Evolutionary conservation across 495 filamentous ascomycete genomes (phyloP).

Genomic region (Penicillium canariense): DNA sequence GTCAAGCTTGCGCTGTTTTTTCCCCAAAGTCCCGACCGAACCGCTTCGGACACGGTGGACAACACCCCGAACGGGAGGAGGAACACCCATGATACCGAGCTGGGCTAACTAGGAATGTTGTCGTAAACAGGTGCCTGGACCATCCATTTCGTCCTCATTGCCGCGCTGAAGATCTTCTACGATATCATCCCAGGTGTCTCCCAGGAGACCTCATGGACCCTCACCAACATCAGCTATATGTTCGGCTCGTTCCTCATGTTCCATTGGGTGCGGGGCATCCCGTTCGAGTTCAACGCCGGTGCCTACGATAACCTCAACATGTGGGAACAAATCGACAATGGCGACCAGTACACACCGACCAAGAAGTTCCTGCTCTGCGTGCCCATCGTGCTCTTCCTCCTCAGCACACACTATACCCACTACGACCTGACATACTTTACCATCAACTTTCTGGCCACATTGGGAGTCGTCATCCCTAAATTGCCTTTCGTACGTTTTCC

Average conservation of each 20-base stretch:
- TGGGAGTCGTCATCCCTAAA: slow-evolving; percentile 93
- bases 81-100: neutral
- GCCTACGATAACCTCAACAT: slow-evolving; percentile 99
- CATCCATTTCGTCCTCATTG: slow-evolving; percentile 91
- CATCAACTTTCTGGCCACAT: slow-evolving; percentile 89
- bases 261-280: slow-evolving; percentile 95
- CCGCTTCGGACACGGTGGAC: slow-evolving; percentile 17
- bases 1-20: slow-evolving; percentile 19
- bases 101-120: slow-evolving; percentile 14
- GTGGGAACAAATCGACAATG: slow-evolving; percentile 99
- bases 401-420: slow-evolving; percentile 98
- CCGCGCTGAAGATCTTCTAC: slow-evolving; percentile 88
- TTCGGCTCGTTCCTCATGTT: slow-evolving; percentile 99
- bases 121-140: slow-evolving; percentile 79
- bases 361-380: slow-evolving; percentile 98
- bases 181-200: slow-evolving; percentile 92
- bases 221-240: slow-evolving; percentile 99
- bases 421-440: slow-evolving; percentile 95
- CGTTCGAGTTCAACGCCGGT: slow-evolving; percentile 98
- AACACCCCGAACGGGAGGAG: neutral
- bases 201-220: slow-evolving; percentile 96
- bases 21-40: neutral
- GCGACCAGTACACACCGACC: slow-evolving; percentile 95
- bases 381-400: slow-evolving; percentile 87
- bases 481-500: slow-evolving; percentile 75